Evolutionary conservation across 176 grass and related monocot species (phyloP).

Genomic region (Oryza australiensis): DNA sequence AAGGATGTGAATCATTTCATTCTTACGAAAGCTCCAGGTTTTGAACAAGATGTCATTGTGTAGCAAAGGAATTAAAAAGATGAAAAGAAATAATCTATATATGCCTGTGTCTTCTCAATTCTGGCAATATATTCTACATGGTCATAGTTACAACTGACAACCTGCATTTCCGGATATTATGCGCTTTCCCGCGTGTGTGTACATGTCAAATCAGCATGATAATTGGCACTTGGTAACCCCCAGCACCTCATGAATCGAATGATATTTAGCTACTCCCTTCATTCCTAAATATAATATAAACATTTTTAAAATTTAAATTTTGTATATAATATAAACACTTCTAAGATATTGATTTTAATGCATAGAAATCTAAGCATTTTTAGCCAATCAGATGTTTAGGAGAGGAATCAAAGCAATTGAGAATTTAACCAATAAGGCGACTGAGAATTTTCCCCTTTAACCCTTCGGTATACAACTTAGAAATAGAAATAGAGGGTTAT

Average conservation of each 20-base stretch:
- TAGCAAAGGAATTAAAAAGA: neutral
- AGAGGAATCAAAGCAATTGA: no score
- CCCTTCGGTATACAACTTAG: no score
- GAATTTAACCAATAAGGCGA: no score
- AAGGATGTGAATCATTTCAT: neutral
- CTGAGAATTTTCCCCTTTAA: no score
- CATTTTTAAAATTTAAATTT: no score
- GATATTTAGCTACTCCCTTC: neutral
- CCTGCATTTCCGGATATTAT: neutral
- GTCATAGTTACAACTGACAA: neutral
- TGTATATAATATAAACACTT: no score
- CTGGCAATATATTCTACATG: neutral
- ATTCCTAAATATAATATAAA: no score
- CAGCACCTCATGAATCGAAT: neutral
- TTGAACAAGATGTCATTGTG: neutral
- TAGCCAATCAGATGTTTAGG: no score
- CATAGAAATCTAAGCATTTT: no score
- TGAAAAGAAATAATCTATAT: neutral
- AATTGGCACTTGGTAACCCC: neutral
- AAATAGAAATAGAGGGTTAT: no score
- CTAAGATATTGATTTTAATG: no score
- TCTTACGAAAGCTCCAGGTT: constrained; percentile 8
- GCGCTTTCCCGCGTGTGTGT: neutral
- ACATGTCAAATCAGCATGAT: neutral
- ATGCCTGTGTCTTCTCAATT: neutral